These are phyloP conservation scores for Avena insularis DNA, from an alignment of 176 grass and related monocot species.

Conservation along the genomic window DNA sequence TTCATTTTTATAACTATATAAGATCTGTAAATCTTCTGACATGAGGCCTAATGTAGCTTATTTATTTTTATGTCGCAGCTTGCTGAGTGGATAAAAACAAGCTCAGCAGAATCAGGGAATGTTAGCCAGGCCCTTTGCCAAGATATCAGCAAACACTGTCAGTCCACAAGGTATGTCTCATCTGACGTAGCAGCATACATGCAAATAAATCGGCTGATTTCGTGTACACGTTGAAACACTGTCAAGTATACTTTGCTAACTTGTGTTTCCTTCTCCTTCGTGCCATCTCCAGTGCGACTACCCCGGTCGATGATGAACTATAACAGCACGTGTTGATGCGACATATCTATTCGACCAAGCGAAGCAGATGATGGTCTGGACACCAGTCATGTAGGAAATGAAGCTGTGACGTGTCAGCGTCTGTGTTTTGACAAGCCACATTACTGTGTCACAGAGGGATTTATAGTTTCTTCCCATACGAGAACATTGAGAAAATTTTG, in stretches of 20 bases:
- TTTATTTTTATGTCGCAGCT: slow-evolving; percentile 51
- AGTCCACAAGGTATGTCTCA: slow-evolving; percentile 49
- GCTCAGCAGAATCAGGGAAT: slow-evolving; percentile 53
- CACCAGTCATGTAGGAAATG: slow-evolving; percentile 6
- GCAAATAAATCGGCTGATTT: background rate
- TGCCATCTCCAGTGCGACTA: slow-evolving; percentile 30
- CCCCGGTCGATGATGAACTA: slow-evolving; percentile 44
- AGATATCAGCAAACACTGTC: slow-evolving; percentile 88
- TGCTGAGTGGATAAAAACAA: slow-evolving; percentile 80
- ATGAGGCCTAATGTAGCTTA: background rate
- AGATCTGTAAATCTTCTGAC: background rate
- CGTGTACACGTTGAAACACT: background rate
- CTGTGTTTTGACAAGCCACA: background rate
- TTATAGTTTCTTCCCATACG: background rate
- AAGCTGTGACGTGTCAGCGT: background rate
- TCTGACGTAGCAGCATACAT: background rate
- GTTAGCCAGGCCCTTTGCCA: slow-evolving; percentile 75
- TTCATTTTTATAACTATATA: background rate
- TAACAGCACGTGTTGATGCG: background rate
- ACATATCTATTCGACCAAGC: background rate
- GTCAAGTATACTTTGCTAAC: background rate
- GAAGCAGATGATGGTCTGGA: background rate
- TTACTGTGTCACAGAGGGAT: background rate
- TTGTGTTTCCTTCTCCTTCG: background rate
- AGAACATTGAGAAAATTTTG: slow-evolving; percentile 22